phyloP scores from a whole-genome alignment of 257 asterid species.

The Solanum lignicaule region DNA sequence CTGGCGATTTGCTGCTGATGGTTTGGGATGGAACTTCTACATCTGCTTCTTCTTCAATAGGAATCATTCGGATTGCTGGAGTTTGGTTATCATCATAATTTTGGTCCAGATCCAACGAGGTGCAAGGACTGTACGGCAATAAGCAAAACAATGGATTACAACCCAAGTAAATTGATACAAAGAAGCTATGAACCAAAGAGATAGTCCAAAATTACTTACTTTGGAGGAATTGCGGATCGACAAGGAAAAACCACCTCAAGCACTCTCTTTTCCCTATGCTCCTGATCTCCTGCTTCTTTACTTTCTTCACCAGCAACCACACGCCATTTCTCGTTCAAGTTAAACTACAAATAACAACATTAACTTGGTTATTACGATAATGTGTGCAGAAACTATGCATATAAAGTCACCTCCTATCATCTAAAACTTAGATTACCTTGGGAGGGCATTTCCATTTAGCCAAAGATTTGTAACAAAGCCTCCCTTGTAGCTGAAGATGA shows the following conservation, averaged over 20 bases:
- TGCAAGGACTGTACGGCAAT: slow-evolving; percentile 17
- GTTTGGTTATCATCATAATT: slow-evolving; percentile 17
- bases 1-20: not conserved
- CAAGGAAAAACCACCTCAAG: slow-evolving; percentile 18
- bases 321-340: slow-evolving; percentile 12
- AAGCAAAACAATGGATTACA: not conserved
- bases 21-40: not conserved
- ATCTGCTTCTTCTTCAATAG: slow-evolving; percentile 27
- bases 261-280: slow-evolving; percentile 8
- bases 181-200: not conserved
- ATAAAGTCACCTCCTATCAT: not conserved
- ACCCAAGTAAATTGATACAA: slow-evolving; percentile 1
- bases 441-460: slow-evolving; percentile 22
- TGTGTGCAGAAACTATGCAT: not conserved
- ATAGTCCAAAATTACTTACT: slow-evolving; percentile 14
- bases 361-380: not conserved
- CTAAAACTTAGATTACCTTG: slow-evolving; percentile 3
- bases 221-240: slow-evolving; percentile 22
- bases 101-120: not conserved
- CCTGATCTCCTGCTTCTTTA: slow-evolving; percentile 20
- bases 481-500: not conserved
- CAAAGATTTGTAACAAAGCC: not conserved
- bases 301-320: slow-evolving; percentile 57
- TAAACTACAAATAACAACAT: slow-evolving; percentile 15
- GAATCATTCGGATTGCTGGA: slow-evolving; percentile 21